Percentiles rank a stretch among this genome's conserved stretches.
Conservation (phyloP, 2,329 filamentous ascomycete genomes). For the Aureobasidium lini region DNA sequence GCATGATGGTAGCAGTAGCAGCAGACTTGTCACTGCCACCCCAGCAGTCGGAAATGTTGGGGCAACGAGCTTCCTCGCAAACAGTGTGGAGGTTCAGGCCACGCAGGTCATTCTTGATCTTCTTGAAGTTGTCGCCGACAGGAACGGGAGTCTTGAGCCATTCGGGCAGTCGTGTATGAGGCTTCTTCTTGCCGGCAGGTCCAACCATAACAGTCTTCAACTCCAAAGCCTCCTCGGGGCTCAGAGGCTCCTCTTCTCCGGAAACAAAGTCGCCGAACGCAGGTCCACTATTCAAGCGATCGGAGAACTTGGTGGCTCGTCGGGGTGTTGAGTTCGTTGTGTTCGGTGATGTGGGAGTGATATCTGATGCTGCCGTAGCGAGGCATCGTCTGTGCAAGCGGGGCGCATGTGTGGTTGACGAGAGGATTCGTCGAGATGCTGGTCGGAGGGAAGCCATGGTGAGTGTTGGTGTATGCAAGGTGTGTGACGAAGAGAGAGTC, state of each 20-base stretch:
- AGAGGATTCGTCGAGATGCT: conserved; percentile 21
- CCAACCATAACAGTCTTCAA: conserved; percentile 56
- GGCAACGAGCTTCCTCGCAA: conserved; percentile 94
- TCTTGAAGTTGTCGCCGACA: conserved; percentile 77
- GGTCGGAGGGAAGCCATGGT: conserved; percentile 23
- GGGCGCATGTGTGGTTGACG: conserved; percentile 20
- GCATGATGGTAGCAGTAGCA: conserved; percentile 96
- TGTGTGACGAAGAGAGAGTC: background rate
- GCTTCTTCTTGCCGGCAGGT: conserved; percentile 54
- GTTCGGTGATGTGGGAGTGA: conserved; percentile 24
- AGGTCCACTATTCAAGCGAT: conserved; percentile 57
- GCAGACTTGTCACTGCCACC: conserved; percentile 80
- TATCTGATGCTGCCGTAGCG: conserved; percentile 37
- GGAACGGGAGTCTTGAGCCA: conserved; percentile 98
- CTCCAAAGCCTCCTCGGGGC: conserved; percentile 48
- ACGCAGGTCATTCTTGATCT: conserved; percentile 87
- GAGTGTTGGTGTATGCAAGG: background rate
- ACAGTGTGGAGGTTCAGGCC: conserved; percentile 90
- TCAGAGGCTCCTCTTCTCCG: conserved; percentile 34
- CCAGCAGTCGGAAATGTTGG: conserved; percentile 98
- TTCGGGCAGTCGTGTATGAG: conserved; percentile 68
- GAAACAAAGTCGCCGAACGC: conserved; percentile 57
- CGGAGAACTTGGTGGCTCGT: conserved; percentile 49
- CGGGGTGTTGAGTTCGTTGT: conserved; percentile 29
- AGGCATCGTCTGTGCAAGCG: conserved; percentile 30